A percentile compares a stretch with the other conserved stretches of the same genome.
Evolutionary conservation across 495 filamentous ascomycete genomes (phyloP).

Genomic region (Neurospora hispaniola): DNA sequence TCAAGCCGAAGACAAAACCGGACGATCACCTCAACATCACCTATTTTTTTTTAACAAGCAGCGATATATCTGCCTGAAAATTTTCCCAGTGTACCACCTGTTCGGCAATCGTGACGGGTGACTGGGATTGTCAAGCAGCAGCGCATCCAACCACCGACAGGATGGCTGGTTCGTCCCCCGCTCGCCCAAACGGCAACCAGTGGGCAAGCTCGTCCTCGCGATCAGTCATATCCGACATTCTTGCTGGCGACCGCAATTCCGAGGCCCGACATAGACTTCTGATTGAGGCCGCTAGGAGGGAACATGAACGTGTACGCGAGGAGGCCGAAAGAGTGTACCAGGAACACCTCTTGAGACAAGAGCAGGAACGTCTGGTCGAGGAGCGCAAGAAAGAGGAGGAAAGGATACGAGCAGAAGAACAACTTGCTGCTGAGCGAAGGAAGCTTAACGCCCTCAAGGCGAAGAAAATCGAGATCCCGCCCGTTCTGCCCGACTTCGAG

Average conservation of each 20-base stretch:
- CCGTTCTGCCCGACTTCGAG: conserved; percentile 25
- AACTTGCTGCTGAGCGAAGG: conserved; percentile 29
- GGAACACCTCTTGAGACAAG: conserved; percentile 35
- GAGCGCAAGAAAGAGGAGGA: conserved; percentile 42
- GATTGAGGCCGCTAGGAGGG: conserved; percentile 48
- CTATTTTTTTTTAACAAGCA: not conserved
- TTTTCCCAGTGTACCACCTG: not conserved
- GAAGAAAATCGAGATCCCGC: conserved; percentile 31
- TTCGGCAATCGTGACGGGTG: not conserved
- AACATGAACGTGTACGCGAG: conserved; percentile 53
- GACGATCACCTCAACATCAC: not conserved
- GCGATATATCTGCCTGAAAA: not conserved
- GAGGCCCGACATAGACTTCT: conserved; percentile 45
- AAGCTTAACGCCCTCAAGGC: conserved; percentile 31
- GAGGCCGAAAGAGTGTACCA: conserved; percentile 43
- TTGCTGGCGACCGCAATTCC: conserved; percentile 32
- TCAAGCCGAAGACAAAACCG: not conserved
- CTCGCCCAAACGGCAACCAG: conserved; percentile 22
- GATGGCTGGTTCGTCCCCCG: conserved; percentile 32
- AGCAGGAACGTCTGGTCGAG: conserved; percentile 35
- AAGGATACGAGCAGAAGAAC: conserved; percentile 36
- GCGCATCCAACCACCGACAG: conserved; percentile 1
- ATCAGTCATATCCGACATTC: conserved; percentile 24
- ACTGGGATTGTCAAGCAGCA: not conserved
- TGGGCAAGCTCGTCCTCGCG: conserved; percentile 24